Conservation (phyloP, 768 basidiomycete species). For the Crucibulum laeve region DNA sequence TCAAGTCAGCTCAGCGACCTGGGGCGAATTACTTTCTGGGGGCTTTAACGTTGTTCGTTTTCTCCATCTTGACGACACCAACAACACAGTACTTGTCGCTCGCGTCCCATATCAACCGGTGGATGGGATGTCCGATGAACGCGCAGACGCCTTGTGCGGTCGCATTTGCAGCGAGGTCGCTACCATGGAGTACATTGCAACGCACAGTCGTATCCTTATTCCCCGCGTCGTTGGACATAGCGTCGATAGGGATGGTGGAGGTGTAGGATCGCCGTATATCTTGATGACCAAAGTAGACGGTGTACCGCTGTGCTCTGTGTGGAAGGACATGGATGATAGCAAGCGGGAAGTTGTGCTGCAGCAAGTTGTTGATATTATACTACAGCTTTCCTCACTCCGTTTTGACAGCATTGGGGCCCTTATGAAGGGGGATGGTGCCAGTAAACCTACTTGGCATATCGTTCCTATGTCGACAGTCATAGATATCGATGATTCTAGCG, state of each 20-base stretch:
- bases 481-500: not conserved
- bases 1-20: not conserved
- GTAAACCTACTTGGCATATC: conserved; percentile 1
- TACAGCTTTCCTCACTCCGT: conserved; percentile 6
- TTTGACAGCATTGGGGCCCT: conserved; percentile 4
- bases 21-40: conserved; percentile 2
- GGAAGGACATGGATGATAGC: conserved; percentile 4
- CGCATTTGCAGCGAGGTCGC: conserved; percentile 4
- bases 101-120: conserved; percentile 3
- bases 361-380: conserved; percentile 5
- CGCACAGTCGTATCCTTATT: not conserved
- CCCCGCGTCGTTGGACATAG: conserved; percentile 1
- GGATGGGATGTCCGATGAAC: not conserved
- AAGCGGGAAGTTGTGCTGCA: conserved; percentile 4
- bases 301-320: conserved; percentile 2
- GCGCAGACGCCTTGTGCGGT: not conserved
- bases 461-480: not conserved
- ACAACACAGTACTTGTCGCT: conserved; percentile 1
- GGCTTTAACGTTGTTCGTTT: conserved; percentile 6
- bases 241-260: not conserved
- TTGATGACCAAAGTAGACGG: no score
- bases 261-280: conserved; percentile 4
- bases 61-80: conserved; percentile 5
- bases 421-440: conserved; percentile 1
- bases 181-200: conserved; percentile 6